Base-by-base conservation (phyloP, 805 yeast genomes). In the Kodamaea laetipori region DNA sequence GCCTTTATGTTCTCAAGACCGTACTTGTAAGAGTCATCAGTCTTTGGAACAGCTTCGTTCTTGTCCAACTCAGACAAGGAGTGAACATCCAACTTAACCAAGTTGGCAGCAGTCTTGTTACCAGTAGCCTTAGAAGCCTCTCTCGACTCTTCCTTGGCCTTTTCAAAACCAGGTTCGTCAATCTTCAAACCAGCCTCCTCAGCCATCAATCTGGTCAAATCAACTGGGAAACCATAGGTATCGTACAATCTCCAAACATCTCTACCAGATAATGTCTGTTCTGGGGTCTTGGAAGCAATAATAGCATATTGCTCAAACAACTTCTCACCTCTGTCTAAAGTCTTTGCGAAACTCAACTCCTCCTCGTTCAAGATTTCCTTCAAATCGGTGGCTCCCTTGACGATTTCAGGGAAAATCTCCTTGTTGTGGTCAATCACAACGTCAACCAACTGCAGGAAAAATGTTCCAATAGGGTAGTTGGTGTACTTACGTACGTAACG, bases 231-330 rank as follows among this genome's bases (percentile, higher is more conserved):
- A 46, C 99, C 99, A 61, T 92, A 94, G 9, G 99, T 94, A 59
- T 94, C 99, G 59, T 94, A 94, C 56, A 94, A 76, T 71, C 99
- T 82, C 99, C 99, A 94, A 30, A 94, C 99, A 64, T 92, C 97
- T 58, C 80, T 84, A 64, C 99, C 99, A 38, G 86, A 80, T 50
- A 94, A 77, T 30, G 85, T 78, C 66, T 84, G 90, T 50, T 78
- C 80, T 36, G 86, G 84, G 21, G 85, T 77, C 57, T 83, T 80
- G 40, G 84, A 72, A 43, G 98, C 96, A 56, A 80, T 80, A 40
- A 80, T 78, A 35, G 97, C 96, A 59, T 92, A 94, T 63, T 86
- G 87, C 70, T 92, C 97, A 57, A 94, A 94, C 61, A 94, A 76
- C 66, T 87, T 89, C 73, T 94, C 99, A 67, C 99, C 99, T 66